Percentiles rank a stretch among this genome's conserved stretches.
Evolutionary conservation across 2,329 filamentous ascomycete species (phyloP).

Genomic region (Nothophoma quercina): DNA sequence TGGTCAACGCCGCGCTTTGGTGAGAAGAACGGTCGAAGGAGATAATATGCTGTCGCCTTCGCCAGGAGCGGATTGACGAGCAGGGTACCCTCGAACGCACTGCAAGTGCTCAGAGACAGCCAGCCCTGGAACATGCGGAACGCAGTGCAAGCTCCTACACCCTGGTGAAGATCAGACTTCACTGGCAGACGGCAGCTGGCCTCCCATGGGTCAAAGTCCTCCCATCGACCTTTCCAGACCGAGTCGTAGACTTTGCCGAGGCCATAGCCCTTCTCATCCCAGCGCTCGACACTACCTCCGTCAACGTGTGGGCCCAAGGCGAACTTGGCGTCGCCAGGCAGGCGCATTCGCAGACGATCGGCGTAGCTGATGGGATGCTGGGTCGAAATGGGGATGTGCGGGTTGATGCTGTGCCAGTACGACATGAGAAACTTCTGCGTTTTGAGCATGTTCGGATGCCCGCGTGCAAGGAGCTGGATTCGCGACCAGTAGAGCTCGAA

Average conservation of each 20-base stretch:
- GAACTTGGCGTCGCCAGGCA: slow-evolving; percentile 61
- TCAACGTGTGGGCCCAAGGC: slow-evolving; percentile 65
- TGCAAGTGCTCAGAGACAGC: slow-evolving; percentile 78
- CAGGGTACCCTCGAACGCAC: slow-evolving; percentile 78
- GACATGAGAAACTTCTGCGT: slow-evolving; percentile 58
- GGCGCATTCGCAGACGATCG: slow-evolving; percentile 61
- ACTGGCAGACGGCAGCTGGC: slow-evolving; percentile 72
- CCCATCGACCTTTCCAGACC: slow-evolving; percentile 79
- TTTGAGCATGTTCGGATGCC: slow-evolving; percentile 56
- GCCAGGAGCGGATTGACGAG: slow-evolving; percentile 80
- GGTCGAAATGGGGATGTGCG: slow-evolving; percentile 53
- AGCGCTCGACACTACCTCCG: slow-evolving; percentile 60
- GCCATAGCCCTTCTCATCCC: slow-evolving; percentile 68
- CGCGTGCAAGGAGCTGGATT: slow-evolving; percentile 56
- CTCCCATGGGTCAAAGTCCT: slow-evolving; percentile 84
- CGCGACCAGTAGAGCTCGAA: slow-evolving; percentile 61
- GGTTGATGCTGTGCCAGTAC: slow-evolving; percentile 57
- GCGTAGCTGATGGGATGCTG: slow-evolving; percentile 58
- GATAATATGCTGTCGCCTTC: slow-evolving; percentile 78
- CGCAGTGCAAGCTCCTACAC: slow-evolving; percentile 81
- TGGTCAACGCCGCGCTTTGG: slow-evolving; percentile 52
- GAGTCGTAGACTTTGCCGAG: slow-evolving; percentile 72
- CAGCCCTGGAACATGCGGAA: slow-evolving; percentile 92
- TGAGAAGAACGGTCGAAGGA: slow-evolving; percentile 85
- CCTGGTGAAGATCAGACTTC: slow-evolving; percentile 78